Evolutionary conservation across 2,329 filamentous ascomycete species (phyloP), one percentile per base, ranked within the genome.

Genomic region (Orbilia ellipsospora): DNA sequence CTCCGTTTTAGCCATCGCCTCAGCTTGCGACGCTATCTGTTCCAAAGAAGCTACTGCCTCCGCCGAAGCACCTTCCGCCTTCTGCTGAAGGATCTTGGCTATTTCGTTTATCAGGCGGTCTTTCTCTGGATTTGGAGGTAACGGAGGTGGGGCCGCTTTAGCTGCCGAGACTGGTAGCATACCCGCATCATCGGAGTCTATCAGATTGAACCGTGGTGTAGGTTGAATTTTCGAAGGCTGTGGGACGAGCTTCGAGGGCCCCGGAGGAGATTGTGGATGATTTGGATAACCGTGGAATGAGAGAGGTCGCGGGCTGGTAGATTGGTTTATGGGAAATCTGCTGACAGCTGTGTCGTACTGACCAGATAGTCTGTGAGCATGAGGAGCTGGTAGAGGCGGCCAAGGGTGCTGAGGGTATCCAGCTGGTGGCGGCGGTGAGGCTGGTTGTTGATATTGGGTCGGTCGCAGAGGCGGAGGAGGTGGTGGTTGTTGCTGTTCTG

Each of bases 51-150:
- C 86, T 16, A 88, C 86, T 78, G 94, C 94, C 80, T 95, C 91
- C 26, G 87, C 83, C 55, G 91, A 87, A 63, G 89, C 90, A 56
- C 87, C 87, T 76, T 89, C 88, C 15, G 94, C 89, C 77, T 92
- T 89, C 45, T 87, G 84, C 65, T 89, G 85, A 2, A 98, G 85
- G 0, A 89, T 88, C 67, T 87, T 85, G 42, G 90, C 93, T 31
- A 98, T 87, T 52, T 93, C 91, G 63, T 87, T 87, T 2, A 97
- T 86, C 15, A 98, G 87, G 18, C 91, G 90, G 82, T 98, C 93
- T 81, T 97, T 97, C 83, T 98, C 93, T 0, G 95, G 95, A 80
- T 99, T 99, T 0, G 93, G 94, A 0, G 95, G 94, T 36, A 97
- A 93, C 0, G 94, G 94, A 0, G 95, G 94, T 0, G 93, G 88